Base-by-base conservation (phyloP, 305 asterid species). In the Solanum chacoense region DNA sequence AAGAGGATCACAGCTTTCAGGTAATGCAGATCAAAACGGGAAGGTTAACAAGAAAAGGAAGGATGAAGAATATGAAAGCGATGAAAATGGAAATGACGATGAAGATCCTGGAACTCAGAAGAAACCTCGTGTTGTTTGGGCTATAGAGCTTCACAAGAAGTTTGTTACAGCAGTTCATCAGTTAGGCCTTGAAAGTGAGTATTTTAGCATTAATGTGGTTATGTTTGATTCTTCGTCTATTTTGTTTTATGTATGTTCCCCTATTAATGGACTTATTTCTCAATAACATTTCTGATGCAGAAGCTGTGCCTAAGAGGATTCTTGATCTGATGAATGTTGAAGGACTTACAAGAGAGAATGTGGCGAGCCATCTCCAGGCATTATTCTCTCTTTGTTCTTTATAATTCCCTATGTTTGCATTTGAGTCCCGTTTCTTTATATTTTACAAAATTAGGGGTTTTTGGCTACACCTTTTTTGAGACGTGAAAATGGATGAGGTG, bases 311-410 rank as follows among this genome's bases (percentile, higher is more conserved):
- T 34, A 96, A 96, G 91, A 94, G 98, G 92, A 96, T 96, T 90
- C 95, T 96, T 88, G 98, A 96, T 89, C 85, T 95, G 94, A 95
- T 96, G 99, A 94, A 94, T 67, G 98, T 95, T 8, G 98, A 96
- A 37, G 96, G 96, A 90, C 97, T 96, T 75, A 93, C 96, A 2
- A 93, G 99, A 88, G 99, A 95, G 90, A 96, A 96, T 42, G 99
- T 96, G 86, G 98, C 99, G 1, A 96, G 99, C 92, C 99, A 96
- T 95, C 98, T 96, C 67, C 99, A 96, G 98, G 99, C 87, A 92
- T 79, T 81, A 45, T 67, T 45, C 85, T 81, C 87, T 88, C 74
- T 29, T 26, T 84, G 42, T 85, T 80, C 84, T 73, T 76, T 45
- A 32, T 28, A 32, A 32, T 67, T 34, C 88, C 67, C 31, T 55